These are phyloP conservation scores for Macadamia tetraphylla DNA, from an alignment of 164 flowering plant genomes.

Conservation along the genomic window DNA sequence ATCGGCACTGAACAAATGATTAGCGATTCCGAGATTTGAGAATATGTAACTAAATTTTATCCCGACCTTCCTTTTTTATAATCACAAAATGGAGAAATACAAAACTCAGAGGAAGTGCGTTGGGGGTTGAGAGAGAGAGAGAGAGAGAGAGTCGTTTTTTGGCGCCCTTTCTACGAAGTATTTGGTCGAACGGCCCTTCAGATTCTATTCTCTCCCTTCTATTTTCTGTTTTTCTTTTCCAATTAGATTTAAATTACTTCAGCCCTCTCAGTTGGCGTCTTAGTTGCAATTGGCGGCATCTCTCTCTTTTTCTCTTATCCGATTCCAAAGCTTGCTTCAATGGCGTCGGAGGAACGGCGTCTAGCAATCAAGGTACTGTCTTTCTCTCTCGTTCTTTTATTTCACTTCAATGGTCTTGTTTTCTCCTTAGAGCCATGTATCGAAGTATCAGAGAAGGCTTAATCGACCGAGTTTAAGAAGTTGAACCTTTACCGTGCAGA, in stretches of 20 bases:
- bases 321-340: conserved; percentile 8
- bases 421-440: too few species aligned
- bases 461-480: conserved; percentile 3
- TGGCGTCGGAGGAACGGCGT: conserved; percentile 43
- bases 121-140: not conserved
- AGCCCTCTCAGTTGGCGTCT: too few species aligned
- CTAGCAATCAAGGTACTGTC: conserved; percentile 47
- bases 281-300: not conserved
- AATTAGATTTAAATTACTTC: too few species aligned
- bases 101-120: too few species aligned
- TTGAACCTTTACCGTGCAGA: conserved; percentile 29
- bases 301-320: not conserved
- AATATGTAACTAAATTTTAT: too few species aligned
- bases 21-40: too few species aligned
- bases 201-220: conserved; percentile 1
- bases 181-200: conserved; percentile 5
- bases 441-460: not conserved
- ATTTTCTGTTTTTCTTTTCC: conserved; percentile 1
- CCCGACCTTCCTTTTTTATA: too few species aligned
- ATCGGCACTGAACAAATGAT: too few species aligned
- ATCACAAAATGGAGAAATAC: too few species aligned
- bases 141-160: conserved; percentile 1
- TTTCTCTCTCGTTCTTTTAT: not conserved
- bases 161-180: conserved; percentile 18
- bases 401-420: not conserved